Conservation (phyloP, 768 basidiomycete species). For the Mycena leptocephala region DNA sequence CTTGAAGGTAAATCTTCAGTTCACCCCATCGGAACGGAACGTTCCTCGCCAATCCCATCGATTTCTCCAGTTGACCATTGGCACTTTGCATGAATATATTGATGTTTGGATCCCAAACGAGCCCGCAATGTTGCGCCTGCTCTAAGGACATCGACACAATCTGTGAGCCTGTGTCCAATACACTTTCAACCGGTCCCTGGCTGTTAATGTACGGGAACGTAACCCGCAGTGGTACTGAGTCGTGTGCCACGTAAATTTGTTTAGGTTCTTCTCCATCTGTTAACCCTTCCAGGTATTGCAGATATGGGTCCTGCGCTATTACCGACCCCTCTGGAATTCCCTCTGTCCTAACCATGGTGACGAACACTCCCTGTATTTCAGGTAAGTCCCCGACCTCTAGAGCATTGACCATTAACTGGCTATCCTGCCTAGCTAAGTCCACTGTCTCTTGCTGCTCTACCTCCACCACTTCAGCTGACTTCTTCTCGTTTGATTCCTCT, state of each 20-base stretch:
- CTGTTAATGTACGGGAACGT: constrained; percentile 37
- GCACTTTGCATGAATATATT: constrained; percentile 47
- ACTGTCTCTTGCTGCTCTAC: background rate
- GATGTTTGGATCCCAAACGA: constrained; percentile 39
- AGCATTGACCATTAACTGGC: background rate
- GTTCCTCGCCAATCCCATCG: constrained; percentile 45
- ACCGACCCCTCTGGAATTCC: constrained; percentile 15
- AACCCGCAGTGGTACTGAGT: constrained; percentile 21
- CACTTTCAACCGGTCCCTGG: constrained; percentile 36
- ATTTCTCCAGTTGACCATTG: constrained; percentile 41
- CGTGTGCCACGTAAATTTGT: constrained; percentile 18
- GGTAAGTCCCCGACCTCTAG: constrained; percentile 16
- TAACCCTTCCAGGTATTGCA: constrained; percentile 28
- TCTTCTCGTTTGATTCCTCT: background rate
- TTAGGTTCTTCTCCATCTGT: constrained; percentile 1
- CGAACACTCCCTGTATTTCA: constrained; percentile 14
- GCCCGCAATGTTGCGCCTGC: constrained; percentile 26
- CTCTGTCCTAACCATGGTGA: background rate
- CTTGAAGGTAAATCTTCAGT: constrained; percentile 44
- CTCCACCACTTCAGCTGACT: background rate
- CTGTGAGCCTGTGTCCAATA: constrained; percentile 48
- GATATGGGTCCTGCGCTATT: constrained; percentile 21
- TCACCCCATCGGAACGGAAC: constrained; percentile 43
- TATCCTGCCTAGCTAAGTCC: background rate
- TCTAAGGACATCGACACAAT: constrained; percentile 44